These are phyloP conservation scores for Jamesozyma rosinii DNA, from an alignment of 805 yeast genomes.

Conservation along the genomic window DNA sequence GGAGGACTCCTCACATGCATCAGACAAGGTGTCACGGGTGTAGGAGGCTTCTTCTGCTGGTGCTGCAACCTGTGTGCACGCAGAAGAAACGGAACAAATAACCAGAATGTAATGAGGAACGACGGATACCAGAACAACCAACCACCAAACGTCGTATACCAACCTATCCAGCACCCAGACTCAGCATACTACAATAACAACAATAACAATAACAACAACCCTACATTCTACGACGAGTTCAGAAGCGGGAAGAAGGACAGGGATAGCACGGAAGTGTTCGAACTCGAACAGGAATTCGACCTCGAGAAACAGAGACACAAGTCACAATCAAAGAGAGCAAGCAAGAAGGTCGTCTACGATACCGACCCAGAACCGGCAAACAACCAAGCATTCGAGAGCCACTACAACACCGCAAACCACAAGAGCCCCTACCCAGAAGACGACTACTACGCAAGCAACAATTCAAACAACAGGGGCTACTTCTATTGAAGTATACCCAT, in stretches of 20 bases:
- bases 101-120: conserved; percentile 4
- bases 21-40: conserved; percentile 47
- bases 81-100: conserved; percentile 6
- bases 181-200: conserved; percentile 9
- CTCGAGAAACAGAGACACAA: conserved; percentile 23
- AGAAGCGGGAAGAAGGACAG: background rate
- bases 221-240: conserved; percentile 2
- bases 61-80: conserved; percentile 29
- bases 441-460: background rate
- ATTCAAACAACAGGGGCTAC: conserved; percentile 1
- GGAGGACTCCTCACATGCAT: conserved; percentile 46
- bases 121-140: background rate
- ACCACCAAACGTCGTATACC: conserved; percentile 27
- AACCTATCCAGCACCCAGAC: conserved; percentile 25
- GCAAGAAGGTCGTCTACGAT: background rate
- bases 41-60: conserved; percentile 45
- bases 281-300: conserved; percentile 28
- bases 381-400: background rate
- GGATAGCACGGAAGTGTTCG: conserved; percentile 16
- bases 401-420: background rate
- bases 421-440: background rate
- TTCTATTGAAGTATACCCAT: background rate
- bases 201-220: background rate
- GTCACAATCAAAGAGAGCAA: conserved; percentile 2
- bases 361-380: background rate